Base-by-base conservation (phyloP, 129 eudicot genomes). In the Saussurea involucrata region DNA sequence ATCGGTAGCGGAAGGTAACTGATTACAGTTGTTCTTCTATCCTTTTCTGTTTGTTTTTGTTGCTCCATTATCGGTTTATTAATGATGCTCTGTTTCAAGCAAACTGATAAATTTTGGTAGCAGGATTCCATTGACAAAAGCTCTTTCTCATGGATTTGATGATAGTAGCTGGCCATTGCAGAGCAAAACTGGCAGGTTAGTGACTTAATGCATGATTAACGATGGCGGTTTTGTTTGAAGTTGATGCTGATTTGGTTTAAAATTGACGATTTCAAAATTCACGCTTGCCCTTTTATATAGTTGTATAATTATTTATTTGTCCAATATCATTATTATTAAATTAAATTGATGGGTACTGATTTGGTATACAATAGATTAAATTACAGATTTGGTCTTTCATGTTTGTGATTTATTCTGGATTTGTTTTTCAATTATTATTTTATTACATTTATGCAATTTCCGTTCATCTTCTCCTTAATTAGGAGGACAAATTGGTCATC, bases 1-100 rank as follows among this genome's bases (percentile, higher is more conserved):
- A 95, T 95, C 60, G 99, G 99, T 74, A 85, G 79, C 9, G 99
- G 97, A 90, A 95, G 77, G 99, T 95, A 89, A 85, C 21, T 64
- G 8, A 71, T 34, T n/a, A 10, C 17, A 29, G 18, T 66, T 57
- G 13, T 66, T 57, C 15, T 61, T 12, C 15, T 18, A 71, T 76
- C 31, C n/a, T 10, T 53, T 42, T 63, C 7, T 75, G 27, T 21
- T 29, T 18, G 24, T 77, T 80, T 27, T 24, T 28, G 6, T 8
- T 78, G 12, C 8, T 49, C 44, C 5, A 15, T 72, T 29, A 65
- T 46, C 20, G 6, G 12, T 24, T 18, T 61, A 44, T 18, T 61
- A 44, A 53, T 6, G 8, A 53, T 53, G 61, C 21, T 27, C 10
- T 55, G 36, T 17, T 63, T 25, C 10, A 25, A 20, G 6, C 66